Conservation (phyloP, 495 filamentous ascomycete genomes). For the Astrothelium subdiscretum region DNA sequence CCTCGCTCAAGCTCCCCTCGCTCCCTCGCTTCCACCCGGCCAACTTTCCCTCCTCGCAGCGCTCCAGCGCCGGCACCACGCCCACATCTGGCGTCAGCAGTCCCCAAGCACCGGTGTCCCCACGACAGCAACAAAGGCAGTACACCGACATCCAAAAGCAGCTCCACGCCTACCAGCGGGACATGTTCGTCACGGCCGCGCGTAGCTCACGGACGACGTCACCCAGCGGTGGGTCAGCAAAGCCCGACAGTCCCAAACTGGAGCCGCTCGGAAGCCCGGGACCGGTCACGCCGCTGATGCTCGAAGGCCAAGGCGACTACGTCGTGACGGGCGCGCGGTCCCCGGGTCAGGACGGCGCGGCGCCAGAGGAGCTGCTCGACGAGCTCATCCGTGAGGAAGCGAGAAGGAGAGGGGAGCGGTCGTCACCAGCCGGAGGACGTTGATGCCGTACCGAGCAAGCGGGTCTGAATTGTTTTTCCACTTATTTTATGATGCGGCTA, state of each 20-base stretch:
- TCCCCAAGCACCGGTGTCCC: conserved; percentile 17
- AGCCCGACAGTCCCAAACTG: conserved; percentile 26
- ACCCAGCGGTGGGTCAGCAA: conserved; percentile 4
- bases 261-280: conserved; percentile 27
- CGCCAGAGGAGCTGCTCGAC: conserved; percentile 19
- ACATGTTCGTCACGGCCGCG: conserved; percentile 17
- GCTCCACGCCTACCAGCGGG: conserved; percentile 27
- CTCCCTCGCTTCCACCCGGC: conserved; percentile 34
- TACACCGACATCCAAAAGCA: conserved; percentile 29
- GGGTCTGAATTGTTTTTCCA: neutral
- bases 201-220: neutral
- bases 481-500: neutral
- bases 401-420: conserved; percentile 27
- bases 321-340: conserved; percentile 16
- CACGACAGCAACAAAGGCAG: conserved; percentile 19
- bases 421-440: conserved; percentile 32
- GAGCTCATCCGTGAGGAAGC: conserved; percentile 27
- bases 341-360: neutral
- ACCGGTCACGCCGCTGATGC: conserved; percentile 30
- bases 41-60: conserved; percentile 25
- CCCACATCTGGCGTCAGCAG: conserved; percentile 17
- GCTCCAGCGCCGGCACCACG: conserved; percentile 18
- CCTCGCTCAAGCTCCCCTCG: conserved; percentile 25
- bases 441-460: neutral
- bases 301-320: conserved; percentile 25